Base-by-base conservation (phyloP, 2,329 filamentous ascomycete genomes). In the Tolypocladium tropicale region DNA sequence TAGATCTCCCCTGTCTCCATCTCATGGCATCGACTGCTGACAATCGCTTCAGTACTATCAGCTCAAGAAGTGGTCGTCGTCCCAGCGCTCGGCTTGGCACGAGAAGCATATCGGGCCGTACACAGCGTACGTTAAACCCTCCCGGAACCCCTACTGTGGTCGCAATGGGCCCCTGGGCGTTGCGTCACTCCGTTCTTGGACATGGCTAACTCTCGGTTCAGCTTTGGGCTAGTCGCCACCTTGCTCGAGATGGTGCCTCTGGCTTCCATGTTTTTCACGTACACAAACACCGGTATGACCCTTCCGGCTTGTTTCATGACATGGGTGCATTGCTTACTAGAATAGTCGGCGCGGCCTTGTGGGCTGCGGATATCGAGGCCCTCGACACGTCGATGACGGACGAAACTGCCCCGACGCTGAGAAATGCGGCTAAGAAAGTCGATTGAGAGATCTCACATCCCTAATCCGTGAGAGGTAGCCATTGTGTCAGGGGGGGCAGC, bases 231-330 rank as follows among this genome's bases (percentile, higher is more conserved):
- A 1, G 82, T 89, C 2, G 87, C 90, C 6, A 90, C 89, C 52
- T 72, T 94, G 1, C 78, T 96, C 4, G 91, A 96, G 68, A 86
- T 96, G 77, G 74, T 96, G 2, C 93, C 93, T 0, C 75, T 96
- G 59, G 83, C 80, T 7, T 92, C 89, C 6, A 87, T 96, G 54
- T 79, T 93, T 58, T 95, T 96, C 66, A 81, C 88, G 0, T 96
- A 95, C 70, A 96, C 91, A 18, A 96, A 96, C 70, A 88, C 89
- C 1, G 82, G 82, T 82, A 74, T 66, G 72, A 52, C 21, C 11
- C 37, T 23, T 52, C 49, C 9, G 46, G n/a, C n/a, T 11, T 14
- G 12, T 25, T 34, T 28, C 12, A 23, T 11, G 23, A 10, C 2
- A 34, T 25, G 23, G 11, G 30, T 12, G 50, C 21, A n/a, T 51